Evolutionary conservation across 495 filamentous ascomycete genomes (phyloP).

Genomic region (Bacidia rubella): DNA sequence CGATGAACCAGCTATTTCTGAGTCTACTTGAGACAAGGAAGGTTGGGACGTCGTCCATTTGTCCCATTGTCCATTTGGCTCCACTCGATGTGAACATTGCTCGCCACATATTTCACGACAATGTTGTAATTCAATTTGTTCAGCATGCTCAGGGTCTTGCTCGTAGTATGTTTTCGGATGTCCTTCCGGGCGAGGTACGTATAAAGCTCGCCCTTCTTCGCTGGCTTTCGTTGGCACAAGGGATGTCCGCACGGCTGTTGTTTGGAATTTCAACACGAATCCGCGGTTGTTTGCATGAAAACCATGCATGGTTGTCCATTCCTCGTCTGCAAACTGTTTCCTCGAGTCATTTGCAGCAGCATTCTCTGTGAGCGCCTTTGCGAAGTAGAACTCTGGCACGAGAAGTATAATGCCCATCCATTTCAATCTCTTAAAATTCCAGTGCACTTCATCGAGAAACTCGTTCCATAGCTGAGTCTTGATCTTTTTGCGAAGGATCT

Average conservation of each 20-base stretch:
- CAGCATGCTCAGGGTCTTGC: slow-evolving; percentile 6
- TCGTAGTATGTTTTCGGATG: slow-evolving; percentile 2
- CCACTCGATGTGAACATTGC: background rate
- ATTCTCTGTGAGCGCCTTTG: slow-evolving; percentile 2
- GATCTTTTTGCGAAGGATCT: background rate
- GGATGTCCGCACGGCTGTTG: slow-evolving; percentile 3
- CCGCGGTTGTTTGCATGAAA: slow-evolving; percentile 8
- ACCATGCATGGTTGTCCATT: slow-evolving; percentile 7
- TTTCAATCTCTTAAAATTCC: slow-evolving; percentile 6
- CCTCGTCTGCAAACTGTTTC: background rate
- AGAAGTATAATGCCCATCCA: slow-evolving; percentile 3
- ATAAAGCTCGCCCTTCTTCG: background rate
- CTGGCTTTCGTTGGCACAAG: slow-evolving; percentile 2
- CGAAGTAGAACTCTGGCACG: slow-evolving; percentile 2
- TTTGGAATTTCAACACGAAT: slow-evolving; percentile 4
- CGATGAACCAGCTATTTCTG: background rate
- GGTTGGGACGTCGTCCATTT: background rate
- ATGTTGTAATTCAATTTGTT: slow-evolving; percentile 3
- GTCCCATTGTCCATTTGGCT: background rate
- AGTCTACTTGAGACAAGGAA: background rate
- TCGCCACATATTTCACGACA: slow-evolving; percentile 1
- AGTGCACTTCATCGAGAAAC: slow-evolving; percentile 1
- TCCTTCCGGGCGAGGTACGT: background rate
- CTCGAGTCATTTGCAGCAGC: slow-evolving; percentile 4
- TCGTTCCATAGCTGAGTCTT: background rate